A percentile compares a stretch with the other conserved stretches of the same genome.
Conservation (phyloP, 163 green algal genomes). For the Scenedesmus sp. region DNA sequence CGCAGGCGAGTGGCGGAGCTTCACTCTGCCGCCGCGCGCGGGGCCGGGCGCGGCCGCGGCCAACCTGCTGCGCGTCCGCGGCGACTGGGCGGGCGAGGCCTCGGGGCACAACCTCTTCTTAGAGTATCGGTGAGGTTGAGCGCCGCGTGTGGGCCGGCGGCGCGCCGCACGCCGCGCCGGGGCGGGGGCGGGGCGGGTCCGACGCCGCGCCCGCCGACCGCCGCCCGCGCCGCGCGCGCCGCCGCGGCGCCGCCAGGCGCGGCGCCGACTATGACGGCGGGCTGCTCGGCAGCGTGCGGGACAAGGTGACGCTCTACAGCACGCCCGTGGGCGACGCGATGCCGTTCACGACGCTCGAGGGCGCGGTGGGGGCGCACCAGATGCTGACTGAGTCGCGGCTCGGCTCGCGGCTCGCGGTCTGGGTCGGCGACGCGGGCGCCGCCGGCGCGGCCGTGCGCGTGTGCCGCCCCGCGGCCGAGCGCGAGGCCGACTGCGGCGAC, state of each 20-base stretch:
- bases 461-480: neutral
- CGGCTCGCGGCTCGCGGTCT: conserved; percentile 6
- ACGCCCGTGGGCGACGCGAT: conserved; percentile 12
- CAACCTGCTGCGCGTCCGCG: conserved; percentile 18
- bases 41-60: neutral
- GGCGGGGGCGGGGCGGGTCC: too few relatives aligned
- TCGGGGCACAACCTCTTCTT: conserved; percentile 31
- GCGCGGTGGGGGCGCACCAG: neutral
- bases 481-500: conserved; percentile 15
- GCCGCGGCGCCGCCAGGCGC: conserved; percentile 20
- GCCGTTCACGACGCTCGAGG: conserved; percentile 38
- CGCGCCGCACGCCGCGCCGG: too few relatives aligned
- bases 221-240: too few relatives aligned
- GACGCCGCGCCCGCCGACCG: too few relatives aligned
- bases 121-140: conserved; percentile 27
- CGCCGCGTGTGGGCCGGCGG: too few relatives aligned
- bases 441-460: neutral
- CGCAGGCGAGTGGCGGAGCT: conserved; percentile 28
- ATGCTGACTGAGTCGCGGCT: conserved; percentile 21
- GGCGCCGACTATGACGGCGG: conserved; percentile 12
- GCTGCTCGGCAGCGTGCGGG: neutral
- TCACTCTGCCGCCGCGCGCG: conserved; percentile 21
- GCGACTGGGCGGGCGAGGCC: conserved; percentile 7
- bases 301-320: conserved; percentile 41
- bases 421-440: neutral